Evolutionary conservation across 2,329 filamentous ascomycete genomes (phyloP).

Genomic region (Phaeosphaeriaceae sp.): DNA sequence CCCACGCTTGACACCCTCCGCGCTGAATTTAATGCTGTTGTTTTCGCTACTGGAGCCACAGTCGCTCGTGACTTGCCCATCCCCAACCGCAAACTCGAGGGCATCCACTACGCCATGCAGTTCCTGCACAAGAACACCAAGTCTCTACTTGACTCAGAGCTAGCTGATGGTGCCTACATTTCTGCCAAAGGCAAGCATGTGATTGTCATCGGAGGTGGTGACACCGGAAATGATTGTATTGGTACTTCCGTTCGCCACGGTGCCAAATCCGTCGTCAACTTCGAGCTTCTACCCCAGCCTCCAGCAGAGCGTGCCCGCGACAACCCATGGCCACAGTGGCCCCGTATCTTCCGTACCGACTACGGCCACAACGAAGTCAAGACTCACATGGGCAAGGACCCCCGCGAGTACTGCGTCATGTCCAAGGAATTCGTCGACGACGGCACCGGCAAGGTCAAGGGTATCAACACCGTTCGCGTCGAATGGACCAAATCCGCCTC

Average conservation of each 20-base stretch:
- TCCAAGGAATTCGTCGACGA: slow-evolving; percentile 95
- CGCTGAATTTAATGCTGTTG: slow-evolving; percentile 77
- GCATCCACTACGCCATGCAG: slow-evolving; percentile 96
- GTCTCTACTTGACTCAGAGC: slow-evolving; percentile 89
- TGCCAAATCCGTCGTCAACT: slow-evolving; percentile 95
- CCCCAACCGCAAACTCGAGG: slow-evolving; percentile 83
- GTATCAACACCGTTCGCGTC: slow-evolving; percentile 93
- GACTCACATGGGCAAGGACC: slow-evolving; percentile 94
- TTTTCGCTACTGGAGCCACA: slow-evolving; percentile 91
- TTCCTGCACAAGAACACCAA: slow-evolving; percentile 98
- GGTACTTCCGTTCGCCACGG: slow-evolving; percentile 95
- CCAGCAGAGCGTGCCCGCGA: slow-evolving; percentile 87
- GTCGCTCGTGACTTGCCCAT: slow-evolving; percentile 93
- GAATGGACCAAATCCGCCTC: slow-evolving; percentile 92
- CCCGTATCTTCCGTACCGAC: slow-evolving; percentile 96
- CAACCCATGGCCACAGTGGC: slow-evolving; percentile 99
- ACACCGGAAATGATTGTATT: slow-evolving; percentile 97
- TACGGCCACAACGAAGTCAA: slow-evolving; percentile 96
- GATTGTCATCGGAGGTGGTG: slow-evolving; percentile 95
- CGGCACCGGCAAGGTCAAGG: slow-evolving; percentile 84
- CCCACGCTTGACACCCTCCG: slow-evolving; percentile 74
- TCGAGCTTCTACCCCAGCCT: slow-evolving; percentile 92
- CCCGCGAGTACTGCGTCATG: slow-evolving; percentile 98
- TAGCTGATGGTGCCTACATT: slow-evolving; percentile 84
- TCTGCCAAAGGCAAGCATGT: slow-evolving; percentile 96